These are phyloP conservation scores for Schizothecium vesticola DNA, from an alignment of 495 filamentous ascomycete species.

Conservation along the genomic window DNA sequence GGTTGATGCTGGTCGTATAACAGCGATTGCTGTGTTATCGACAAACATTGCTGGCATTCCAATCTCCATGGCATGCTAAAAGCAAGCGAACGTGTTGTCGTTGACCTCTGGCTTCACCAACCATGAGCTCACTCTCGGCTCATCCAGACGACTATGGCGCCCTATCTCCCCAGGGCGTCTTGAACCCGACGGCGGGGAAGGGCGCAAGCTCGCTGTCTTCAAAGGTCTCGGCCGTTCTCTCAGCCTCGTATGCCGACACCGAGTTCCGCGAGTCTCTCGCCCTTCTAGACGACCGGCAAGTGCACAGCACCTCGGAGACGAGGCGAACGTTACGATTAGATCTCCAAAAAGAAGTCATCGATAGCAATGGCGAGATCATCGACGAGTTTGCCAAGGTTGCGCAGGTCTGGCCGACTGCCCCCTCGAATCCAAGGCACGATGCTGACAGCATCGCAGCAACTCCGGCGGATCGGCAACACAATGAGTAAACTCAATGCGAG, in stretches of 20 bases:
- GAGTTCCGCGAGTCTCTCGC: constrained; percentile 84
- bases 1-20: neutral
- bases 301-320: constrained; percentile 73
- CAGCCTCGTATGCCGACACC: constrained; percentile 84
- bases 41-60: neutral
- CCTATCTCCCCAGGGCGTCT: constrained; percentile 13
- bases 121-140: constrained; percentile 3
- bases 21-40: neutral
- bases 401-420: constrained; percentile 52
- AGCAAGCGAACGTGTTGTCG: neutral
- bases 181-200: constrained; percentile 12
- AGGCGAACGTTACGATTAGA: constrained; percentile 75
- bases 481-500: constrained; percentile 72
- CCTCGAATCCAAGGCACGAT: neutral
- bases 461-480: constrained; percentile 75
- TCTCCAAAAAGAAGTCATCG: constrained; percentile 86
- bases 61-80: neutral
- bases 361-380: constrained; percentile 89
- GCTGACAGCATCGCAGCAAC: constrained; percentile 50
- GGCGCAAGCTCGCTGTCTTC: constrained; percentile 30
- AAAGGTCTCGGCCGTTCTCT: constrained; percentile 78
- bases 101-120: neutral
- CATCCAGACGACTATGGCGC: constrained; percentile 9
- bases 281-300: constrained; percentile 64
- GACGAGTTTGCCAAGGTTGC: constrained; percentile 86